These are phyloP conservation scores for Exophiala viscosa DNA, from an alignment of 2,329 filamentous ascomycete genomes.

Conservation along the genomic window DNA sequence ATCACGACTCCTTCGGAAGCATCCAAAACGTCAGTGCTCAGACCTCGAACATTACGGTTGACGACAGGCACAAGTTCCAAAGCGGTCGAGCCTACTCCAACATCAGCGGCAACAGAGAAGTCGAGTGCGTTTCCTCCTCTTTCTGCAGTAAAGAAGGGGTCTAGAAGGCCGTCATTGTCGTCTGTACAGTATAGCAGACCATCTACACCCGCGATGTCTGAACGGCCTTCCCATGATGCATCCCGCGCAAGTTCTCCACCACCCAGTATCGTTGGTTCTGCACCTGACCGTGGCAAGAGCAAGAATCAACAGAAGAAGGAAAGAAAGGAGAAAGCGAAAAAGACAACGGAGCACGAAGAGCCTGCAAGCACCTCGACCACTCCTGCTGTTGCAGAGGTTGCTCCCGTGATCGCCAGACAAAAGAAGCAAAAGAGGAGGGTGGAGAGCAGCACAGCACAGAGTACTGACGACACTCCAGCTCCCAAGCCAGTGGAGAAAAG, in stretches of 20 bases:
- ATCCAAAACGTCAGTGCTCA: slow-evolving; percentile 13
- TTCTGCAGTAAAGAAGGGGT: slow-evolving; percentile 16
- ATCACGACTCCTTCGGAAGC: slow-evolving; percentile 15
- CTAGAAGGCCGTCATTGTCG: slow-evolving; percentile 32
- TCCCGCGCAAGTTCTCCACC: slow-evolving; percentile 60
- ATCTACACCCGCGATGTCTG: slow-evolving; percentile 57
- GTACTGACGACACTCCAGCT: slow-evolving; percentile 5
- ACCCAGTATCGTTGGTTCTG: slow-evolving; percentile 54
- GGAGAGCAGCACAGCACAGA: slow-evolving; percentile 11
- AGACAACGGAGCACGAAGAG: slow-evolving; percentile 42
- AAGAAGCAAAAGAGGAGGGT: slow-evolving; percentile 50
- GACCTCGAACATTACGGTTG: slow-evolving; percentile 25
- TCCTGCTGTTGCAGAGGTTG: slow-evolving; percentile 47
- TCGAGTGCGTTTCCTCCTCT: slow-evolving; percentile 16
- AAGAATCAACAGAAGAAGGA: slow-evolving; percentile 63
- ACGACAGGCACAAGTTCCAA: slow-evolving; percentile 22
- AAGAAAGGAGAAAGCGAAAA: slow-evolving; percentile 48
- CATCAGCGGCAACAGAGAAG: slow-evolving; percentile 25
- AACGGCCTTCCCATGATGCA: slow-evolving; percentile 47
- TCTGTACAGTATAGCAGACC: slow-evolving; percentile 59
- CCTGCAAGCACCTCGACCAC: slow-evolving; percentile 27
- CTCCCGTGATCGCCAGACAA: slow-evolving; percentile 61
- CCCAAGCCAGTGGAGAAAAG: background rate
- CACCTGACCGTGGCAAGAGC: slow-evolving; percentile 56
- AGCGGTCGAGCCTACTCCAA: slow-evolving; percentile 17